phyloP scores from a whole-genome alignment of 805 yeast genomes.

The Ogataea allantospora region DNA sequence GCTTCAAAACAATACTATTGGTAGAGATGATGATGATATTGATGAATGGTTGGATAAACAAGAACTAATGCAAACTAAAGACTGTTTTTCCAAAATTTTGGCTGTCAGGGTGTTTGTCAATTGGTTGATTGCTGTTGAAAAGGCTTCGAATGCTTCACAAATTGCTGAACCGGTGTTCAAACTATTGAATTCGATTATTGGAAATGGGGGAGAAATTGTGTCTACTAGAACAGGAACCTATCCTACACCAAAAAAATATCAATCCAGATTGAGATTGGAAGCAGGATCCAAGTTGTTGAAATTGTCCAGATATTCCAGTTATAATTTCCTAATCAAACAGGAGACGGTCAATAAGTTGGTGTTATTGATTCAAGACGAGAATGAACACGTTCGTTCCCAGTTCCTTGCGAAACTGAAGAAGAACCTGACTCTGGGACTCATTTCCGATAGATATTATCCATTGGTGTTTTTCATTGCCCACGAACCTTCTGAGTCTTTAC shows the following conservation, averaged over 20 bases:
- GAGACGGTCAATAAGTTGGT: constrained; percentile 51
- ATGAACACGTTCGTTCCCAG: constrained; percentile 49
- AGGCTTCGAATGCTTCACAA: constrained; percentile 39
- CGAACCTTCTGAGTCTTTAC: constrained; percentile 61
- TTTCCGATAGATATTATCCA: constrained; percentile 67
- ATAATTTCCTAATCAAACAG: constrained; percentile 52
- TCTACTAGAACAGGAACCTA: constrained; percentile 39
- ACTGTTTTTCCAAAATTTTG: constrained; percentile 29
- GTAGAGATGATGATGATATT: constrained; percentile 50
- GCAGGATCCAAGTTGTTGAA: constrained; percentile 69
- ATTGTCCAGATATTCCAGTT: constrained; percentile 54
- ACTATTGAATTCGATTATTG: constrained; percentile 61
- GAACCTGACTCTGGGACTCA: constrained; percentile 45
- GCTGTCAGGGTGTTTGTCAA: constrained; percentile 59
- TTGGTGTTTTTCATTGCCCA: constrained; percentile 70
- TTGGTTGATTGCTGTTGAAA: constrained; percentile 40
- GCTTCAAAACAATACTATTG: constrained; percentile 45
- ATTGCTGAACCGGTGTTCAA: constrained; percentile 65
- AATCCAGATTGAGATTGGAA: constrained; percentile 58
- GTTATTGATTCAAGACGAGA: constrained; percentile 66
- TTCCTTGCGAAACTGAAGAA: constrained; percentile 53
- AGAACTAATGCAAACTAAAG: constrained; percentile 12
- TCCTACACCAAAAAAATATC: constrained; percentile 64
- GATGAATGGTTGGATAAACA: constrained; percentile 39
- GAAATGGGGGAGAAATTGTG: constrained; percentile 77